phyloP scores from a whole-genome alignment of 106 monocot genomes.

The Platanthera guangdongensis region DNA sequence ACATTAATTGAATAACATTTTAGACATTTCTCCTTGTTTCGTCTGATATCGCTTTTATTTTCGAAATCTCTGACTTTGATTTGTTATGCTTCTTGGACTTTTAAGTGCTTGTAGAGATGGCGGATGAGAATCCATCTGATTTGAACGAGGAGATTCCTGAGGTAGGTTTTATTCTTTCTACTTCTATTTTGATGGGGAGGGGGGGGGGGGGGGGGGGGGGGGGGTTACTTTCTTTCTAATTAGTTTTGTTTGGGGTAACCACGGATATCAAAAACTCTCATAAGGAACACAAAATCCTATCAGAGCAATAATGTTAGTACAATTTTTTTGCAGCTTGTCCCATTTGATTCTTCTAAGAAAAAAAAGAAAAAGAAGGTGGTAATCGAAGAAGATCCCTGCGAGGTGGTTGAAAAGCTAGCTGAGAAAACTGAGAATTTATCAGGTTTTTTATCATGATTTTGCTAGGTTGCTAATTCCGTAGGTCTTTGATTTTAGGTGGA shows the following conservation, averaged over 20 bases:
- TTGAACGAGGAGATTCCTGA: conserved; percentile 23
- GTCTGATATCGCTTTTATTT: not conserved
- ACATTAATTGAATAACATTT: not conserved
- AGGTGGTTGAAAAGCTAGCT: conserved; percentile 27
- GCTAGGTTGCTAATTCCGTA: not conserved
- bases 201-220: too few relatives aligned
- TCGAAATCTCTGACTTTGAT: not conserved
- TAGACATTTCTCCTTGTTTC: not conserved
- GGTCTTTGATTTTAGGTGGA: not conserved
- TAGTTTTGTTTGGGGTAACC: not conserved
- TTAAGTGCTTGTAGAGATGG: not conserved
- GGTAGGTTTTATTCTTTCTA: not conserved
- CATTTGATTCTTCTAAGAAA: conserved; percentile 58
- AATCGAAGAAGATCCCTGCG: conserved; percentile 32
- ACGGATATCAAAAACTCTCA: not conserved
- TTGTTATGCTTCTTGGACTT: not conserved
- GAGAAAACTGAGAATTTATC: conserved; percentile 39
- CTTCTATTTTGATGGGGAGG: too few relatives aligned
- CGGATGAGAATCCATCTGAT: not conserved
- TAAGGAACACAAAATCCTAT: not conserved
- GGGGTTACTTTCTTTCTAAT: not conserved
- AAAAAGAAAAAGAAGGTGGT: conserved; percentile 70
- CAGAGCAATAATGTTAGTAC: not conserved
- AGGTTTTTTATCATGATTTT: conserved; percentile 14
- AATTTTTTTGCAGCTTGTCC: conserved; percentile 28